Evolutionary conservation across 2,329 filamentous ascomycete genomes (phyloP), one percentile per base, ranked within the genome.

Genomic region (Aspergillus puulaauensis): DNA sequence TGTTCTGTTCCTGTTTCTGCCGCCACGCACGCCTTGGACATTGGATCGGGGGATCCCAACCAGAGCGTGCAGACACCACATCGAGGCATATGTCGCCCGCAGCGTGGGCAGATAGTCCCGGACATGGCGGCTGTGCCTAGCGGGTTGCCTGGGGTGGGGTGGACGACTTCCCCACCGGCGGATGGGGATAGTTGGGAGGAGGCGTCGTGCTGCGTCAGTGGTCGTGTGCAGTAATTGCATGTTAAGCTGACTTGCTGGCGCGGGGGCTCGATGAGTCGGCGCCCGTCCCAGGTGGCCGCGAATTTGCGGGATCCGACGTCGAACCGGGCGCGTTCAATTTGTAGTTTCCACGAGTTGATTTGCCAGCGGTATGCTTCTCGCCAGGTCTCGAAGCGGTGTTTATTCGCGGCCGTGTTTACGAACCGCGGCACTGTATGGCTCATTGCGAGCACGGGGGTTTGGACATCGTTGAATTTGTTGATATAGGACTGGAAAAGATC

Each of bases 31-130:
- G 74, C 70, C 54, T 69, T 70, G 5, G 77, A 80, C 61, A 77
- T 76, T 5, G 83, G 80, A 68, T 86, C 83, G 0, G 83, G 82
- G 12, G 79, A 79, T 0, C 85, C 85, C 3, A 88, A 75, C 83
- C 83, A 87, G 61, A 85, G 72, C 66, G 81, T 82, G 65, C 86
- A 88, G 11, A 88, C 76, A 2, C 82, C 83, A 63, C 86, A 88
- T 3, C 85, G 78, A 2, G 86, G 85, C 79, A 88, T 82, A 63
- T 85, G 83, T 2, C 83, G 76, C n/a, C 81, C 82, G 66, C 86
- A 88, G 50, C 81, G 81, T 1, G 83, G 83, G 66, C 86, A 88
- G 1, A 84, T 76, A 1, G 83, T 84, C 1, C 84, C 80, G 9
- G 74, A 71, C 72, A 76, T 71, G 27, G 67, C 63, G 27, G 64